Evolutionary conservation across 1,284 basidiomycete genomes (phyloP).

Genomic region (Cutaneotrichosporon cutaneum): DNA sequence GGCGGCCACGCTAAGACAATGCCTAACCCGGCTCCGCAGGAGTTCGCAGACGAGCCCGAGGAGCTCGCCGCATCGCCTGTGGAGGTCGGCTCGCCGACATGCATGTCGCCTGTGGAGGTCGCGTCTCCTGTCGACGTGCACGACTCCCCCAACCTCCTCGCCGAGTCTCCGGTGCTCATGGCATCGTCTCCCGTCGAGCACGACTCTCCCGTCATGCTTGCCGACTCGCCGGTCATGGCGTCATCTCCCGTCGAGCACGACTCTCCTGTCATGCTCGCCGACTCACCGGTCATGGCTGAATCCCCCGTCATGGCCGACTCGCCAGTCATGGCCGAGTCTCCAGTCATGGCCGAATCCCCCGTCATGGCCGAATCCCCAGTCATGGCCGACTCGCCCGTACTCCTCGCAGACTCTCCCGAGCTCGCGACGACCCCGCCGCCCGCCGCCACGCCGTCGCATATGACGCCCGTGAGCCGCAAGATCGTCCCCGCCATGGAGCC

Average conservation of each 20-base stretch:
- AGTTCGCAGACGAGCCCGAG: not conserved
- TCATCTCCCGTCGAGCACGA: no score
- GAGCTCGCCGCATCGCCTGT: constrained; percentile 6
- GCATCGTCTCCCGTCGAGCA: constrained; percentile 9
- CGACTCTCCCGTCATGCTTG: constrained; percentile 15
- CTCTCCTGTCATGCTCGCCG: no score
- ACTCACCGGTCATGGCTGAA: not conserved
- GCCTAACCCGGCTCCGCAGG: not conserved
- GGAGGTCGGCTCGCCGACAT: constrained; percentile 9
- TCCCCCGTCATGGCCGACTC: constrained; percentile 12
- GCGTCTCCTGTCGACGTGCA: not conserved
- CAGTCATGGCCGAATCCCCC: not conserved
- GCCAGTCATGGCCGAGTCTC: constrained; percentile 9
- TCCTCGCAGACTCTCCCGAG: not conserved
- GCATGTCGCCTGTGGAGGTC: constrained; percentile 4
- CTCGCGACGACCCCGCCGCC: constrained; percentile 7
- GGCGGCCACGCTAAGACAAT: not conserved
- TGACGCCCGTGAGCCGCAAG: not conserved
- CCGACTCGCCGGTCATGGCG: constrained; percentile 15
- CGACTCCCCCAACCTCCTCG: constrained; percentile 7
- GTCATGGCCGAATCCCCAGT: constrained; percentile 5
- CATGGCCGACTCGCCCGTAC: constrained; percentile 8
- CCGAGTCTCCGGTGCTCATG: not conserved
- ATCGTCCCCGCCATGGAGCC: constrained; percentile 8
- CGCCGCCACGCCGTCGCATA: not conserved